A percentile compares a stretch with the other conserved stretches of the same genome.
Conservation (phyloP, 129 eudicot species). For the Escallonia herrerae region DNA sequence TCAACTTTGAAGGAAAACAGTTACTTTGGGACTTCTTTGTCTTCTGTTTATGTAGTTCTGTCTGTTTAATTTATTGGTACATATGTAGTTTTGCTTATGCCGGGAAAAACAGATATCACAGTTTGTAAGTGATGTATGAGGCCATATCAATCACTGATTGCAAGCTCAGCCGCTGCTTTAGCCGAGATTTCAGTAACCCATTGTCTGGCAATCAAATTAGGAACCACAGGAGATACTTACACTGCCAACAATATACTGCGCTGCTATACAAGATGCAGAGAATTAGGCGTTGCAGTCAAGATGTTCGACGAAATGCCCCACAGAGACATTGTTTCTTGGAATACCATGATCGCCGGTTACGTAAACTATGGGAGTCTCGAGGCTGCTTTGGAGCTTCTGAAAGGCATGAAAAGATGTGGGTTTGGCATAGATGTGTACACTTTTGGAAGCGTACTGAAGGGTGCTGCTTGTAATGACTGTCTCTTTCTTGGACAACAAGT, state of each 20-base stretch:
- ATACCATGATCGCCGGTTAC: constrained; percentile 62
- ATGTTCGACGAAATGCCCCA: constrained; percentile 80
- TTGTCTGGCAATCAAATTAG: constrained; percentile 41
- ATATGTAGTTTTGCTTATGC: too few species aligned
- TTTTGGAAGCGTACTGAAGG: constrained; percentile 81
- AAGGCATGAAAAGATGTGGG: constrained; percentile 46
- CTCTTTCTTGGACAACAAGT: constrained; percentile 53
- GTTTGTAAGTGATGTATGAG: constrained; percentile 3
- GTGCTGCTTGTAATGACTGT: constrained; percentile 33
- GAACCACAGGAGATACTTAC: constrained; percentile 48
- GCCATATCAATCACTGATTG: neutral
- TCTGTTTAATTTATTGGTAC: too few species aligned
- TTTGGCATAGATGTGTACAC: constrained; percentile 57
- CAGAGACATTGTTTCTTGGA: constrained; percentile 76
- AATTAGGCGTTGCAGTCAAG: constrained; percentile 40
- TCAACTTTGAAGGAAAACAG: too few species aligned
- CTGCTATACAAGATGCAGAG: constrained; percentile 43
- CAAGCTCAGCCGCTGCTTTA: constrained; percentile 11
- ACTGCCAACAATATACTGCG: constrained; percentile 50
- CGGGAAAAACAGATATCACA: too few species aligned
- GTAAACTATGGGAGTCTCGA: constrained; percentile 42
- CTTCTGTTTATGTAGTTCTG: too few species aligned
- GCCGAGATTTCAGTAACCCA: constrained; percentile 37
- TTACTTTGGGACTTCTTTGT: too few species aligned
- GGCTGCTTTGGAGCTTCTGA: constrained; percentile 51